Percentiles rank a stretch among this genome's conserved stretches.
Evolutionary conservation across 768 basidiomycete genomes (phyloP).

Genomic region (Amanita molliuscula): DNA sequence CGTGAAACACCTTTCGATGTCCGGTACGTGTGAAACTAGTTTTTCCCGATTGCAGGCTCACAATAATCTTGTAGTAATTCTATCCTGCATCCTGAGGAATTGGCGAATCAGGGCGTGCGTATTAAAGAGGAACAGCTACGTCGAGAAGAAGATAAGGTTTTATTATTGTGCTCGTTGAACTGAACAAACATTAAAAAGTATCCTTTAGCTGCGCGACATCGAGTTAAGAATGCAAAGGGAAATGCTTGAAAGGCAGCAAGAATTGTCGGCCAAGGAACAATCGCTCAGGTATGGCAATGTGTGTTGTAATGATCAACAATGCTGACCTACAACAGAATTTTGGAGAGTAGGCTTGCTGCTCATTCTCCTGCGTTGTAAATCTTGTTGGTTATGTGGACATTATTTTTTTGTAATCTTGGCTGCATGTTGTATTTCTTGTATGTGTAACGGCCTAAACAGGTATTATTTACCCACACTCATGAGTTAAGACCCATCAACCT

Average conservation of each 20-base stretch:
- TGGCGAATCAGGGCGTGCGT: conserved; percentile 76
- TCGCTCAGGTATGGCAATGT: conserved; percentile 44
- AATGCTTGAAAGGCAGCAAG: conserved; percentile 80
- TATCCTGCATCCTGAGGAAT: conserved; percentile 75
- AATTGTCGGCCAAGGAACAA: conserved; percentile 80
- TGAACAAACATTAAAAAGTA: conserved; percentile 1
- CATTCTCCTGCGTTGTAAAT: conserved; percentile 9
- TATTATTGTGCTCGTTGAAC: conserved; percentile 2
- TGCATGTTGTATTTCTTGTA: neutral
- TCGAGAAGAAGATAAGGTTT: conserved; percentile 75
- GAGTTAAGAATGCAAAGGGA: conserved; percentile 82
- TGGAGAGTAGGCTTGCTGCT: conserved; percentile 20
- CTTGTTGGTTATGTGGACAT: neutral
- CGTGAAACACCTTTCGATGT: conserved; percentile 51
- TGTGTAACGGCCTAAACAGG: neutral
- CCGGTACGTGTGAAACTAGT: conserved; percentile 23
- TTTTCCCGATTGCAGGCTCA: neutral
- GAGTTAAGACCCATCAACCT: too few relatives aligned
- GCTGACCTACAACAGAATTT: conserved; percentile 13
- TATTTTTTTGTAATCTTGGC: neutral
- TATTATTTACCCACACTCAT: neutral
- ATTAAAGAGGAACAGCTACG: conserved; percentile 89
- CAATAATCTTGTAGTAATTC: conserved; percentile 33
- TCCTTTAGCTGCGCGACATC: conserved; percentile 62
- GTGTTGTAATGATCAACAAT: neutral